Evolutionary conservation across 179 eudicot genomes (phyloP).

Genomic region (Carnegiea gigantea): DNA sequence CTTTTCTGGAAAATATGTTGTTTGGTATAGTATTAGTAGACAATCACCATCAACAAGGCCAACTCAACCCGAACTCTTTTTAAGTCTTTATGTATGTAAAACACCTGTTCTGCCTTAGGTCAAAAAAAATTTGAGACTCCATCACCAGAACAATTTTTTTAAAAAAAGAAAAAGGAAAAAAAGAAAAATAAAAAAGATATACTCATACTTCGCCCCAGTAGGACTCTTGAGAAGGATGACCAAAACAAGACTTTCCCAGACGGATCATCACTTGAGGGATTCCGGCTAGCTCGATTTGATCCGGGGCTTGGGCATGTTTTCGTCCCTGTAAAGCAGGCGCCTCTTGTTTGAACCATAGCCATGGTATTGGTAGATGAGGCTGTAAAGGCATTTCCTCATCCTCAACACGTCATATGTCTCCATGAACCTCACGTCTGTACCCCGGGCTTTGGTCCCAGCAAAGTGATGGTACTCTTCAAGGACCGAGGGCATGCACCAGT

Average conservation of each 20-base stretch:
- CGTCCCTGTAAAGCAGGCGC: conserved; percentile 53
- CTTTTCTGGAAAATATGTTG: neutral
- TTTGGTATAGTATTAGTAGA: neutral
- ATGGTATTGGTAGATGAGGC: conserved; percentile 62
- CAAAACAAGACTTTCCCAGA: conserved; percentile 24
- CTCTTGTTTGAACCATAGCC: conserved; percentile 63
- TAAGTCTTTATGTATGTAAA: neutral
- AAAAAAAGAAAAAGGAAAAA: neutral
- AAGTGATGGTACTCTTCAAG: conserved; percentile 79
- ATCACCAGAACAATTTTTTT: neutral
- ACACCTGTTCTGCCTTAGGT: conserved; percentile 8
- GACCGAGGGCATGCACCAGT: conserved; percentile 77
- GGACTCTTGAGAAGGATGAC: conserved; percentile 15
- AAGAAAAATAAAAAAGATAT: conserved; percentile 8
- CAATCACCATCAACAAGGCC: conserved; percentile 14
- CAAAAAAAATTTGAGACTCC: neutral
- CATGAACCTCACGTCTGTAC: conserved; percentile 65
- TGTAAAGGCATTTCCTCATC: conserved; percentile 53
- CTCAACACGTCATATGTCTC: conserved; percentile 53
- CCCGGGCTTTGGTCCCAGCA: conserved; percentile 75
- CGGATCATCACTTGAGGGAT: neutral
- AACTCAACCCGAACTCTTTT: neutral
- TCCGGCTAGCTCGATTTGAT: conserved; percentile 37
- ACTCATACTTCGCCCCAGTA: conserved; percentile 21
- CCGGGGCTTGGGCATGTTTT: conserved; percentile 33